A percentile compares a stretch with the other conserved stretches of the same genome.
These are phyloP conservation scores for Epichloe coenophiala DNA, from an alignment of 2,329 filamentous ascomycete genomes.

Conservation along the genomic window DNA sequence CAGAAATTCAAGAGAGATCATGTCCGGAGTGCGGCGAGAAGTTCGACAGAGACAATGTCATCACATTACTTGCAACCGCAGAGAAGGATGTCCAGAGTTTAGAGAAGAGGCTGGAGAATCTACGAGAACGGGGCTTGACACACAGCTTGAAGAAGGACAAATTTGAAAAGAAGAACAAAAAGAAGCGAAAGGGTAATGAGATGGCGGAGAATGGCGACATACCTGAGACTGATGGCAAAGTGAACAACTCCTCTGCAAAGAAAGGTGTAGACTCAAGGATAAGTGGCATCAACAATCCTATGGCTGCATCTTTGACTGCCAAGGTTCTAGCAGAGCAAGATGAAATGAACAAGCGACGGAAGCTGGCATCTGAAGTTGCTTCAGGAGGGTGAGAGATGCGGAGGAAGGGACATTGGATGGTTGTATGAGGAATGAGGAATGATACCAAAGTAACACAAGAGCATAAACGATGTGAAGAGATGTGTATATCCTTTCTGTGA, in stretches of 20 bases:
- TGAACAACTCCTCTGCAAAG: constrained; percentile 14
- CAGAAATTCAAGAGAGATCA: constrained; percentile 53
- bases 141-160: constrained; percentile 82
- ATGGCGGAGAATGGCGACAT: constrained; percentile 17
- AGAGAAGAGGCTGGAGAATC: constrained; percentile 48
- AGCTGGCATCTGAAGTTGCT: constrained; percentile 32
- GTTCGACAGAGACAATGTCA: constrained; percentile 62
- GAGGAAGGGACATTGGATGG: neutral
- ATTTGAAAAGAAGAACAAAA: constrained; percentile 42
- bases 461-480: neutral
- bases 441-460: neutral
- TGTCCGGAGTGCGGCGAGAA: constrained; percentile 62
- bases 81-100: constrained; percentile 59
- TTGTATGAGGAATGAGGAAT: neutral
- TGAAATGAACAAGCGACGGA: constrained; percentile 64
- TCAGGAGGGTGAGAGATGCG: constrained; percentile 3
- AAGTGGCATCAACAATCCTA: constrained; percentile 71
- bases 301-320: constrained; percentile 73
- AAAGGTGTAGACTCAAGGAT: constrained; percentile 22
- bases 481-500: neutral
- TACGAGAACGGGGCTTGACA: constrained; percentile 59
- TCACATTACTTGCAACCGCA: constrained; percentile 65
- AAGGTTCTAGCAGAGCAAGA: constrained; percentile 82
- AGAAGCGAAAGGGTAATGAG: constrained; percentile 44
- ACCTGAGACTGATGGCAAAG: constrained; percentile 38